A percentile compares a stretch with the other conserved stretches of the same genome.
These are phyloP conservation scores for Globisporangium barbulae DNA, from an alignment of 352 stramenopile genomes.

Conservation along the genomic window DNA sequence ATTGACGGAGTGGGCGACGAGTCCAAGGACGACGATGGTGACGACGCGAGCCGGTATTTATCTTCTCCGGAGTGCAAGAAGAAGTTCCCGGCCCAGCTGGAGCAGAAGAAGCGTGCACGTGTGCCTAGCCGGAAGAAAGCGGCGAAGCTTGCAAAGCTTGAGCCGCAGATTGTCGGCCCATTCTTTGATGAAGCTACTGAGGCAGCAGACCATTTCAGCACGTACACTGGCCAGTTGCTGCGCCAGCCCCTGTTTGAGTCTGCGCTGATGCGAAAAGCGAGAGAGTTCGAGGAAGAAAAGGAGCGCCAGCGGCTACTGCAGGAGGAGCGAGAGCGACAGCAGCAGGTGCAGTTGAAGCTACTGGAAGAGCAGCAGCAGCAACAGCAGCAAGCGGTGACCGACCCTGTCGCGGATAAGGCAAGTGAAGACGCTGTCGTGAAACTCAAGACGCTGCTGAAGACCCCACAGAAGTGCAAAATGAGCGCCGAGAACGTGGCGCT, in stretches of 20 bases:
- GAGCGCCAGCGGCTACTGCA: slow-evolving; percentile 26
- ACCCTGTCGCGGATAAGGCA: not conserved
- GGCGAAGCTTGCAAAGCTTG: slow-evolving; percentile 63
- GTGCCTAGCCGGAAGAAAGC: slow-evolving; percentile 45
- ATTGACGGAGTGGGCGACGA: slow-evolving; percentile 37
- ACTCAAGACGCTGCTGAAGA: slow-evolving; percentile 12
- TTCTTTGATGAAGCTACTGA: slow-evolving; percentile 20
- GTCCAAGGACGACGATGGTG: slow-evolving; percentile 19
- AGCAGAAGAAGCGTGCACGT: slow-evolving; percentile 37
- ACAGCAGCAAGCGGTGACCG: not conserved
- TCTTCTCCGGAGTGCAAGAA: slow-evolving; percentile 36
- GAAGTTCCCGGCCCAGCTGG: slow-evolving; percentile 52
- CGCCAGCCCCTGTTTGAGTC: slow-evolving; percentile 42
- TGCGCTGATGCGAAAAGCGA: slow-evolving; percentile 38
- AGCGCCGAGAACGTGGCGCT: slow-evolving; percentile 9
- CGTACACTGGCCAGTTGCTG: slow-evolving; percentile 27
- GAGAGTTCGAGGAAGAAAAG: slow-evolving; percentile 41
- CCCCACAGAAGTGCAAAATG: slow-evolving; percentile 17
- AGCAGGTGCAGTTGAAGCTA: slow-evolving; percentile 23
- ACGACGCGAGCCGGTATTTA: slow-evolving; percentile 17
- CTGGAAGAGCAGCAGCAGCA: slow-evolving; percentile 5
- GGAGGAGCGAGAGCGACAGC: slow-evolving; percentile 21
- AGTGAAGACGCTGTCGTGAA: slow-evolving; percentile 2
- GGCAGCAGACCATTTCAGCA: slow-evolving; percentile 16
- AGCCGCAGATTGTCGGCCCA: slow-evolving; percentile 58